Percentiles rank a stretch among this genome's conserved stretches.
Conservation (phyloP, 1,139 yeast species). For the Arxiozyma bovina region DNA sequence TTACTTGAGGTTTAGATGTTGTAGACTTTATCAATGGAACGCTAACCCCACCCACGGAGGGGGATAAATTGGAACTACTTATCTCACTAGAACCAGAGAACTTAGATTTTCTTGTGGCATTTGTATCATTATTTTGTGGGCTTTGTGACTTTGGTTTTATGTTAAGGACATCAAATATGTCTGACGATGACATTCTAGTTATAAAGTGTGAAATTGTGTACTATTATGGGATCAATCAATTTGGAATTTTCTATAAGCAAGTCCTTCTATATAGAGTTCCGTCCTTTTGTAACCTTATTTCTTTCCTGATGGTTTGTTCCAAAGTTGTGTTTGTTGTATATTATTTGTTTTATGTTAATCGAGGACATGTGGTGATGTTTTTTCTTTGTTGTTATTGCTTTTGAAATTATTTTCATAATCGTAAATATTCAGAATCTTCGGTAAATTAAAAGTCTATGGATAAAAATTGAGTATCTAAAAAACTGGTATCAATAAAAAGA, state of each 20-base stretch:
- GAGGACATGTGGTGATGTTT: neutral
- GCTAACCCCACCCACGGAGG: neutral
- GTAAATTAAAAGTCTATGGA: neutral
- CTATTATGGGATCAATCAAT: neutral
- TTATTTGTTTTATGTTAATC: neutral
- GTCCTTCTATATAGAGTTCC: no score
- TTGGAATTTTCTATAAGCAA: no score
- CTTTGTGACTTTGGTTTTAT: constrained; percentile 36
- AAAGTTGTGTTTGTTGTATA: neutral
- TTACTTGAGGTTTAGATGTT: constrained; percentile 37
- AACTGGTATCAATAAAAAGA: neutral
- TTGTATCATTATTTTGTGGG: constrained; percentile 24
- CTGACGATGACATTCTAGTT: constrained; percentile 40
- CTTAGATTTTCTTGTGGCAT: constrained; percentile 9
- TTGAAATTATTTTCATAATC: neutral
- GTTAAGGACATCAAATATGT: constrained; percentile 71
- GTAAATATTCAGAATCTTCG: neutral
- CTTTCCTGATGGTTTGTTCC: neutral
- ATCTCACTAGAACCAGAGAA: constrained; percentile 6
- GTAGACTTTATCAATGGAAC: constrained; percentile 10
- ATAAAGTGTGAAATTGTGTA: neutral
- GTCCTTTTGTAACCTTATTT: no score
- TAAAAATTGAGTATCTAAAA: no score
- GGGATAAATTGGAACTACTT: neutral
- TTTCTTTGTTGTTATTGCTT: neutral